Evolutionary conservation across 2,329 filamentous ascomycete species (phyloP), one percentile per base, ranked within the genome.

Genomic region (Claviceps pusilla): DNA sequence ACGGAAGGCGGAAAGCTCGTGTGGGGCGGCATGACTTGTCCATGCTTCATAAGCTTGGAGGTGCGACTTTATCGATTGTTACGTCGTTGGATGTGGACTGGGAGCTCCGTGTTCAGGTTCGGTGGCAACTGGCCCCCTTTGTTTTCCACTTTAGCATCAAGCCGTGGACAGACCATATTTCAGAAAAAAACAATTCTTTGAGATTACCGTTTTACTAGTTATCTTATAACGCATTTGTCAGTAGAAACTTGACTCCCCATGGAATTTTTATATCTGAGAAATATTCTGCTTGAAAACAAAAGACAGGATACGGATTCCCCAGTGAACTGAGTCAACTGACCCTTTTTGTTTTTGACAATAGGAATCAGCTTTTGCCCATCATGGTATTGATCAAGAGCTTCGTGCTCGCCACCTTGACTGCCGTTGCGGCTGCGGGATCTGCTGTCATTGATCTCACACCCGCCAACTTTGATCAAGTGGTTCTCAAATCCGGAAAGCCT

Each of bases 401-500:
- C 63, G 68, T 80, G 69, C 69, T 82, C 68, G 71, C 75, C 60
- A 74, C 76, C 58, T 69, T 83, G 48, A 72, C 77, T 53, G 71
- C 74, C 59, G 73, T 71, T 35, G 80, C 77, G 55, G 75, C 80
- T 57, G 84, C 87, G 64, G 82, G 83, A 63, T 93, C 89, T 54
- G 86, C 87, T 55, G 93, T 98, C 59, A 76, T 95, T 63, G 91
- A 97, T 70, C 84, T 98, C 57, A 83, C 86, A 57, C 89, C 91
- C 54, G 75, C 76, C 64, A 98, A 96, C 76, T 98, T 98, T 69
- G 91, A 97, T 75, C 74, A 84, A 50, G 77, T 95, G 54, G 89
- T 95, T 59, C 78, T 95, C 57, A 82, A 94, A 69, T 91, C 87
- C 48, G 89, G 89, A 71, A 97, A 95, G 76, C 91, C 93, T 47